Percentiles rank a stretch among this genome's conserved stretches.
Evolutionary conservation across 1,284 basidiomycete genomes (phyloP).

Genomic region (Kalmanozyma brasiliensis): DNA sequence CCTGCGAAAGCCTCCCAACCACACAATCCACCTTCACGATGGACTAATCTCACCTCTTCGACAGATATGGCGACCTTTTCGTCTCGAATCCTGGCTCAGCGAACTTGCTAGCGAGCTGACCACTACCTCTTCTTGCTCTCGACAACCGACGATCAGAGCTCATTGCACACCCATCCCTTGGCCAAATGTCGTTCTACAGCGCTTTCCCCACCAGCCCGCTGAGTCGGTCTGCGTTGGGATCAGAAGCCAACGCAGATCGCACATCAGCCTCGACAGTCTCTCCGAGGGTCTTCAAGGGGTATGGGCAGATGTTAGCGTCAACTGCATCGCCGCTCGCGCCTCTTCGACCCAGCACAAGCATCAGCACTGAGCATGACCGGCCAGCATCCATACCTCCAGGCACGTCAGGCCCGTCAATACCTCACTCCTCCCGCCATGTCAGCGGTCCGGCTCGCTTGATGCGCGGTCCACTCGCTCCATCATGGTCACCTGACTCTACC

Average conservation of each 20-base stretch:
- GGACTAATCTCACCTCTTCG: no score
- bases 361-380: neutral
- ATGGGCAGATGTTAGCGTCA: conserved; percentile 3
- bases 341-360: neutral
- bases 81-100: no score
- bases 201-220: conserved; percentile 51
- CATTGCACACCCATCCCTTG: neutral
- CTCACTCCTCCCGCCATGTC: conserved; percentile 26
- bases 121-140: no score
- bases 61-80: no score
- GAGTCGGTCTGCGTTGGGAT: conserved; percentile 33
- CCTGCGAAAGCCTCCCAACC: no score
- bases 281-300: neutral
- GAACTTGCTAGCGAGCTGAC: no score
- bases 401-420: neutral
- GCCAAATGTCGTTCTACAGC: conserved; percentile 29
- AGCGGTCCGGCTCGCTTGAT: conserved; percentile 35
- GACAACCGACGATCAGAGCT: no score
- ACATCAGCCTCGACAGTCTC: neutral
- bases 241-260: neutral
- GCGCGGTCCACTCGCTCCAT: conserved; percentile 17
- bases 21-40: no score
- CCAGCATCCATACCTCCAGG: neutral
- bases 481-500: conserved; percentile 10
- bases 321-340: neutral